A percentile compares a stretch with the other conserved stretches of the same genome.
These are phyloP conservation scores for Malassezia vespertilionis DNA, from an alignment of 1,284 basidiomycete genomes.

Conservation along the genomic window DNA sequence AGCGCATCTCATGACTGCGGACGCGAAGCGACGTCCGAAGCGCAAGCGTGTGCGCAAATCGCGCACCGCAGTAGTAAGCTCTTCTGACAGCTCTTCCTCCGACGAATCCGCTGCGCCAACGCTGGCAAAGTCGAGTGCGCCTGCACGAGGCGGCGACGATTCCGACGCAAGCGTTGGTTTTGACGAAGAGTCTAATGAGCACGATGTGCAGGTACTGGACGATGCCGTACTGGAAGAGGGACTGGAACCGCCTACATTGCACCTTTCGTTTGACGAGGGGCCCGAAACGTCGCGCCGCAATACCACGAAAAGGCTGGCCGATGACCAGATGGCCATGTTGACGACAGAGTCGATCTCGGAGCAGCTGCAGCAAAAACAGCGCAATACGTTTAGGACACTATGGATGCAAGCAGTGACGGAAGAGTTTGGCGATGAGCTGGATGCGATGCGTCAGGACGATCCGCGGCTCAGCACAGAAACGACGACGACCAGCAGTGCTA, in stretches of 20 bases:
- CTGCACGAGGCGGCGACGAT: constrained; percentile 18
- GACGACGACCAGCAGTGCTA: constrained; percentile 3
- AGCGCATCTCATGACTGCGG: neutral
- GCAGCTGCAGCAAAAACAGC: constrained; percentile 10
- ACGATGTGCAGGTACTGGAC: constrained; percentile 1
- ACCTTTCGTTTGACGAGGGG: neutral
- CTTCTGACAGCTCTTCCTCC: neutral
- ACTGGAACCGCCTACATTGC: neutral
- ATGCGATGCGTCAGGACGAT: constrained; percentile 20
- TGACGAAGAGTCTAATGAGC: constrained; percentile 17
- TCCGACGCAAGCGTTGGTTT: constrained; percentile 13
- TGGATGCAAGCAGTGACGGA: constrained; percentile 34
- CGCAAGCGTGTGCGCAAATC: constrained; percentile 16
- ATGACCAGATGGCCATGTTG: neutral
- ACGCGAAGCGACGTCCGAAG: constrained; percentile 8
- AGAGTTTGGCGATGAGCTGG: constrained; percentile 31
- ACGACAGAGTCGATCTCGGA: neutral
- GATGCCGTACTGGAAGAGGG: neutral
- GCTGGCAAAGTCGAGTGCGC: neutral
- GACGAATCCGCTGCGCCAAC: neutral
- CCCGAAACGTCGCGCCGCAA: neutral
- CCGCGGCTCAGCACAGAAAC: neutral
- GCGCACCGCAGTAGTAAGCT: constrained; percentile 7
- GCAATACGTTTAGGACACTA: constrained; percentile 22
- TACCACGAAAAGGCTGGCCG: neutral